phyloP scores from a whole-genome alignment of 768 basidiomycete genomes.

The Psilocybe cyanescens region DNA sequence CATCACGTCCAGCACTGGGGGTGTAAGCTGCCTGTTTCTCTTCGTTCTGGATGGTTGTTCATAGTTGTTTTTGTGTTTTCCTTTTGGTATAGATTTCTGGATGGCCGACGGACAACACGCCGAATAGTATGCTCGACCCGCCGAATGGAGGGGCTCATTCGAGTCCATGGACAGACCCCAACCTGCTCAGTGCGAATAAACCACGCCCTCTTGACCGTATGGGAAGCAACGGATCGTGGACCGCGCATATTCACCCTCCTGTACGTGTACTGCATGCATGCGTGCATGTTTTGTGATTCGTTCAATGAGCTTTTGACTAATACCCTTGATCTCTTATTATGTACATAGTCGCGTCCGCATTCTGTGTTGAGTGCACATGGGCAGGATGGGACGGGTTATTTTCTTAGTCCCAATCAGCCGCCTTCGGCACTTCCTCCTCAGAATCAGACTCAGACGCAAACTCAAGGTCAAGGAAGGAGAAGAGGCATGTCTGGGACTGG shows the following conservation, averaged over 20 bases:
- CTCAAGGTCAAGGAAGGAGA: not conserved
- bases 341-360: constrained; percentile 20
- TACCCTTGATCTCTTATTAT: not conserved
- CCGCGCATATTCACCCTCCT: constrained; percentile 25
- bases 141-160: not conserved
- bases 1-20: not conserved
- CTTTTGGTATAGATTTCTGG: constrained; percentile 1
- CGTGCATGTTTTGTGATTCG: not conserved
- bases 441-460: constrained; percentile 5
- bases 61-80: not conserved
- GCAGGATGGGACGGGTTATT: constrained; percentile 6
- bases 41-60: not conserved
- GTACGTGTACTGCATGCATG: constrained; percentile 16
- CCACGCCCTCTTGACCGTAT: not conserved
- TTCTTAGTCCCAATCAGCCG: constrained; percentile 13
- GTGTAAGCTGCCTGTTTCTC: not conserved
- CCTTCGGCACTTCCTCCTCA: not conserved
- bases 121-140: not conserved
- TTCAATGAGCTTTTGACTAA: not conserved
- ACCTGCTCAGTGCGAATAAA: not conserved
- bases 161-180: constrained; percentile 8
- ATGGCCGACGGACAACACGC: constrained; percentile 1
- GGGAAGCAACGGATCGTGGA: constrained; percentile 20
- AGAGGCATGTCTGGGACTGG: not conserved
- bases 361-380: constrained; percentile 10